Percentiles rank a stretch among this genome's conserved stretches.
Conservation (phyloP, 495 filamentous ascomycete species). For the Parathielavia appendiculata region DNA sequence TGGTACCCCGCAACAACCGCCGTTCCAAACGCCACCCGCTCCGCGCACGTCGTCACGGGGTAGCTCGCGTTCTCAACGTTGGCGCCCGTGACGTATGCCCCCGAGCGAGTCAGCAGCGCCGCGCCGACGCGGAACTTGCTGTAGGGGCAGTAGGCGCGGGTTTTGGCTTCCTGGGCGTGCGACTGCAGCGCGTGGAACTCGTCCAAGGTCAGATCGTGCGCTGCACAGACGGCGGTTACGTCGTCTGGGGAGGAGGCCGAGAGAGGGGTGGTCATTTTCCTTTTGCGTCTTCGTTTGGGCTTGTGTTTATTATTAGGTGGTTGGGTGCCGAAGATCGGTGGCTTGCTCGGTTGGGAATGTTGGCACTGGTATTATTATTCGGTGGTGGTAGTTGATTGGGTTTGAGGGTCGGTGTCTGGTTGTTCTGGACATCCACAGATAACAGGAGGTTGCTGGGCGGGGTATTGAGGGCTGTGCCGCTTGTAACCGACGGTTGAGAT, state of each 20-base stretch:
- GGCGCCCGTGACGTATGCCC: slow-evolving; percentile 60
- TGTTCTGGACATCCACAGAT: neutral
- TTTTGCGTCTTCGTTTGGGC: neutral
- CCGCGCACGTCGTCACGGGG: slow-evolving; percentile 91
- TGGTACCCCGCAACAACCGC: slow-evolving; percentile 67
- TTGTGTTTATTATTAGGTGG: neutral
- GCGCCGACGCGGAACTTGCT: slow-evolving; percentile 89
- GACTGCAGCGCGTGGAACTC: slow-evolving; percentile 59
- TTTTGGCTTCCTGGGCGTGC: slow-evolving; percentile 61
- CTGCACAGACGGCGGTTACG: slow-evolving; percentile 31
- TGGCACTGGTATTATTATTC: neutral
- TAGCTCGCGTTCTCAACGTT: slow-evolving; percentile 95
- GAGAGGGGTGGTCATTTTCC: neutral
- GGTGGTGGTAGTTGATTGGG: neutral
- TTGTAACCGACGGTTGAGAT: neutral
- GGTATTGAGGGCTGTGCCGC: neutral
- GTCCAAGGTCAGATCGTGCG: slow-evolving; percentile 47
- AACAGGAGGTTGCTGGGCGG: neutral
- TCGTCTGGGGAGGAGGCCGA: slow-evolving; percentile 18
- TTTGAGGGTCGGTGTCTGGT: neutral
- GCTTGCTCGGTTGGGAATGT: too few relatives aligned
- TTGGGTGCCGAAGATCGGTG: too few relatives aligned
- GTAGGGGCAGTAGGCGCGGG: slow-evolving; percentile 85
- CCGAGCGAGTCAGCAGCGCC: slow-evolving; percentile 60
- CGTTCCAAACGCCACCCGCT: slow-evolving; percentile 74